These are phyloP conservation scores for Secale cereale DNA, from an alignment of 176 grass and related monocot genomes.

Conservation along the genomic window DNA sequence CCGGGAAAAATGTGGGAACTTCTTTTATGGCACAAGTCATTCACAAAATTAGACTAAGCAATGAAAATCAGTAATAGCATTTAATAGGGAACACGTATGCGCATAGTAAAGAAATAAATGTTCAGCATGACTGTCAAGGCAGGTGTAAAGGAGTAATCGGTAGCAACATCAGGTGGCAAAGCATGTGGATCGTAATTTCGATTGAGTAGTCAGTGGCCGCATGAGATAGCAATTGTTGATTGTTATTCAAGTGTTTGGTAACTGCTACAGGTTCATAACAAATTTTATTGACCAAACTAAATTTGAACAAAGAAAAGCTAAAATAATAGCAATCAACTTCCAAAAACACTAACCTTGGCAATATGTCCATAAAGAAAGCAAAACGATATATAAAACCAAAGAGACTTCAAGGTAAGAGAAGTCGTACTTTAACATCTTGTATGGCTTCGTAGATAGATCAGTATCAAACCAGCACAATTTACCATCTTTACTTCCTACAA, in stretches of 20 bases:
- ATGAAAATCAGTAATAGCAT: not conserved
- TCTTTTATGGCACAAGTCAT: not conserved
- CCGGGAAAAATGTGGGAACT: not conserved
- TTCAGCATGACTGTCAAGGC: not conserved
- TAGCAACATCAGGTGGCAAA: no score
- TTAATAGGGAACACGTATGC: not conserved
- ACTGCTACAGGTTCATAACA: no score
- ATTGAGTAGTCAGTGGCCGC: no score
- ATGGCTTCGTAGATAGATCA: constrained; percentile 71
- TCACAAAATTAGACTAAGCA: not conserved
- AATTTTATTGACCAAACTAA: no score
- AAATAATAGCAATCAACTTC: not conserved
- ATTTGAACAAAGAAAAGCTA: no score
- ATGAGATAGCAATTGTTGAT: no score
- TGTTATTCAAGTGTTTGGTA: no score
- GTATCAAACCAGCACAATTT: constrained; percentile 99
- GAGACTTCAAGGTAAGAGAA: not conserved
- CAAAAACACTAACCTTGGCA: not conserved
- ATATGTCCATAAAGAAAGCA: no score
- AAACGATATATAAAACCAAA: no score
- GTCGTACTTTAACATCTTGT: constrained; percentile 80
- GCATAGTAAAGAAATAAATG: not conserved
- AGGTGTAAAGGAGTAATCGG: not conserved
- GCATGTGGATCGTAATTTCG: no score
- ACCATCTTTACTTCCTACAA: constrained; percentile 94